These are phyloP conservation scores for Salicornia ramosissima DNA, from an alignment of 148 eudicot genomes.

Conservation along the genomic window DNA sequence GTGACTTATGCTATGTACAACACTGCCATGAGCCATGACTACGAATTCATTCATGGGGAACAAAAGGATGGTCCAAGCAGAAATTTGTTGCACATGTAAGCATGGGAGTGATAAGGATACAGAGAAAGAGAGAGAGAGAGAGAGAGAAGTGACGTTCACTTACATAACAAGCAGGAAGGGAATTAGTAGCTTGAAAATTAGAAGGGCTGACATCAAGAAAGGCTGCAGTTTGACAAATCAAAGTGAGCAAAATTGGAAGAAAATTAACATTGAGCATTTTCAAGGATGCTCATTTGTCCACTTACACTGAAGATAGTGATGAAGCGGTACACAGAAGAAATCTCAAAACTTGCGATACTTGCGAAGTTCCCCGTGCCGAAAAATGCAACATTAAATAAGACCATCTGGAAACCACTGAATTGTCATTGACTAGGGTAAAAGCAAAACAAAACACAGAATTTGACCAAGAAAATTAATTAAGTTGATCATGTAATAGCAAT, in stretches of 20 bases:
- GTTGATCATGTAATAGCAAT: neutral
- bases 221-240: constrained; percentile 59
- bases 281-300: constrained; percentile 4
- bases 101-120: too few species aligned
- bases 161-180: constrained; percentile 98
- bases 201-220: constrained; percentile 92
- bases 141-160: constrained; percentile 31
- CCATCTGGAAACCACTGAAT: constrained; percentile 47
- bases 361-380: constrained; percentile 98
- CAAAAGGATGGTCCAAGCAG: neutral
- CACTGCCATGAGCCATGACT: too few species aligned
- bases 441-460: neutral
- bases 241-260: constrained; percentile 20
- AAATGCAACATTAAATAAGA: constrained; percentile 87
- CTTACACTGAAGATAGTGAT: constrained; percentile 92
- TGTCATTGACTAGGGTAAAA: neutral
- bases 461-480: neutral
- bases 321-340: constrained; percentile 96
- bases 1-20: too few species aligned
- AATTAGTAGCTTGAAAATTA: constrained; percentile 79
- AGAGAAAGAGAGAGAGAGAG: neutral
- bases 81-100: neutral
- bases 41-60: neutral
- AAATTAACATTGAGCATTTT: neutral
- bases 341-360: constrained; percentile 97